phyloP scores from a whole-genome alignment of 208 protist species.

The Crithidia expoeki region DNA sequence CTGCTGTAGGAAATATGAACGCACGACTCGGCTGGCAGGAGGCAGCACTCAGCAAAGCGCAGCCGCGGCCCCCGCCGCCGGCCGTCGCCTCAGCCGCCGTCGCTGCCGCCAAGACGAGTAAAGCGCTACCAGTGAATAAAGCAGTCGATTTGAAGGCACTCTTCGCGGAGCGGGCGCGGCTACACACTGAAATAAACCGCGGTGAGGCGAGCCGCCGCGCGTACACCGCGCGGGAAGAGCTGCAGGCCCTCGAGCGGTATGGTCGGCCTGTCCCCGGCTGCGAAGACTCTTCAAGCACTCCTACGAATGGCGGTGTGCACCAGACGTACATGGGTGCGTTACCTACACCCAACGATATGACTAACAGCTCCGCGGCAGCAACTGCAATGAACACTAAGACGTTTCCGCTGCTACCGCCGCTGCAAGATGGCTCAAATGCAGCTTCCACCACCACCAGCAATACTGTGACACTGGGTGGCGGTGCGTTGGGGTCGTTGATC shows the following conservation, averaged over 20 bases:
- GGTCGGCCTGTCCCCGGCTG: conserved; percentile 9
- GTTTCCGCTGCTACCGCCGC: not conserved
- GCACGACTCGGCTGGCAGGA: conserved; percentile 25
- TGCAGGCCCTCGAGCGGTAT: conserved; percentile 68
- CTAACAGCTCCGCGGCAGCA: too few species aligned
- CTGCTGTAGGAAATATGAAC: not conserved
- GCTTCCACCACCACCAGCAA: not conserved
- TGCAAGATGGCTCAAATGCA: not conserved
- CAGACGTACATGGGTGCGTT: conserved; percentile 16
- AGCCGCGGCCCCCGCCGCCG: conserved; percentile 54
- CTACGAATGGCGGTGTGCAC: not conserved
- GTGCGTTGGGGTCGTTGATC: too few species aligned
- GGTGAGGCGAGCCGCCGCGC: conserved; percentile 65
- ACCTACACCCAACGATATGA: too few species aligned
- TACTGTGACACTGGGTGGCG: too few species aligned
- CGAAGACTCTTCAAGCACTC: not conserved
- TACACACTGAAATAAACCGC: conserved; percentile 55
- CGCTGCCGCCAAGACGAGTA: conserved; percentile 33
- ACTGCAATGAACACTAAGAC: not conserved
- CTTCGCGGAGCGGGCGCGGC: conserved; percentile 70
- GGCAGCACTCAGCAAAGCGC: conserved; percentile 18
- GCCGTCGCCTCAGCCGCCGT: conserved; percentile 68
- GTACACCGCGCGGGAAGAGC: conserved; percentile 67
- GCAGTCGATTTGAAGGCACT: conserved; percentile 57
- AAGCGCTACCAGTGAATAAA: conserved; percentile 31